Evolutionary conservation across 441 rosid species (phyloP).

Genomic region (Gossypium schwendimanii): DNA sequence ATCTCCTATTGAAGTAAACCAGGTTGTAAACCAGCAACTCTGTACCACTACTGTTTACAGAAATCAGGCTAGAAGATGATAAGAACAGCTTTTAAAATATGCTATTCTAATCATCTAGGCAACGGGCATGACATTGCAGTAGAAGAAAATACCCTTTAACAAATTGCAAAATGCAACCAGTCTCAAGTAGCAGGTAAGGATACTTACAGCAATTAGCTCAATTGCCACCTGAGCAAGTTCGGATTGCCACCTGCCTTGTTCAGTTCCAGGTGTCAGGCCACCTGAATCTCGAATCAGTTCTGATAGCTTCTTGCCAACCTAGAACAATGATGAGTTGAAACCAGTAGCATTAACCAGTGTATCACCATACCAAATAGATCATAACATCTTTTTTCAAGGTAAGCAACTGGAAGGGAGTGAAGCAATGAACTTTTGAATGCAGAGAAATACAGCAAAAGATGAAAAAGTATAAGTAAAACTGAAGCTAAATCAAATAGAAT

Average conservation of each 20-base stretch:
- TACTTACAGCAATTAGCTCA: conserved; percentile 85
- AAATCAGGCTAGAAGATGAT: conserved; percentile 2
- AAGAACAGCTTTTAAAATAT: neutral
- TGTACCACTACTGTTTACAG: neutral
- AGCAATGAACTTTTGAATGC: neutral
- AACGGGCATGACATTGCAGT: neutral
- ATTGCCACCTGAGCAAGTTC: conserved; percentile 95
- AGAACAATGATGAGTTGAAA: conserved; percentile 20
- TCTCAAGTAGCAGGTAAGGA: conserved; percentile 9
- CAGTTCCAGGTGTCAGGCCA: conserved; percentile 71
- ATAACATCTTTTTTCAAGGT: neutral
- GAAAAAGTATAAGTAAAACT: neutral
- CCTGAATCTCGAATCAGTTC: conserved; percentile 95
- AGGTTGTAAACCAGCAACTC: neutral
- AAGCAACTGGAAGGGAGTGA: neutral
- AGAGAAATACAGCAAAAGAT: neutral
- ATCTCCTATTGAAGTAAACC: neutral
- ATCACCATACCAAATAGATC: neutral
- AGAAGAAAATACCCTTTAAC: neutral
- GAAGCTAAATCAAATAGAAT: conserved; percentile 4
- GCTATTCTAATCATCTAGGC: neutral
- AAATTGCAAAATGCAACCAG: neutral
- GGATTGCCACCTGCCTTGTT: conserved; percentile 93
- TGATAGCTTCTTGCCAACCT: conserved; percentile 96
- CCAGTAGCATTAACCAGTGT: neutral